Evolutionary conservation across 1,284 basidiomycete species (phyloP).

Genomic region (Marasmius fiardii): DNA sequence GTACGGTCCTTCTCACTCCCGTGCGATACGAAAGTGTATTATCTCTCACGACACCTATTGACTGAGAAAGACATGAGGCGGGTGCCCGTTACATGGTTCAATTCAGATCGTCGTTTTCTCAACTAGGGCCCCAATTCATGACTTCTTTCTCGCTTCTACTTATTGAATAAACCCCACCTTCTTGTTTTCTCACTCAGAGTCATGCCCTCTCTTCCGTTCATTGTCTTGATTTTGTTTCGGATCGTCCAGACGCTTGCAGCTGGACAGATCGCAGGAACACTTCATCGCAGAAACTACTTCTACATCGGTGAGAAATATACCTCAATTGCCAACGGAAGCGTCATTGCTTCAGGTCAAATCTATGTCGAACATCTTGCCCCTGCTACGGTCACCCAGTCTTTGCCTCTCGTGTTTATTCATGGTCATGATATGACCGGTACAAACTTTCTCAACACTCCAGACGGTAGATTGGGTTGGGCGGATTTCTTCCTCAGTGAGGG

Average conservation of each 20-base stretch:
- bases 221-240: conserved; percentile 31
- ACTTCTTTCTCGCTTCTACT: too few relatives aligned
- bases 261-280: conserved; percentile 20
- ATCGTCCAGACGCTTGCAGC: conserved; percentile 16
- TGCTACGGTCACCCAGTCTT: conserved; percentile 28
- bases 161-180: too few relatives aligned
- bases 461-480: conserved; percentile 46
- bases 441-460: conserved; percentile 46
- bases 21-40: too few relatives aligned
- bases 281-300: conserved; percentile 41
- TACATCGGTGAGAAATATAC: conserved; percentile 41
- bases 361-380: conserved; percentile 47
- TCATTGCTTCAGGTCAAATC: conserved; percentile 37
- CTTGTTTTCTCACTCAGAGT: conserved; percentile 7
- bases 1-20: too few relatives aligned
- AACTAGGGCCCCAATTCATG: too few relatives aligned
- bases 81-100: too few relatives aligned
- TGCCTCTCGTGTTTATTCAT: conserved; percentile 42
- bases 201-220: conserved; percentile 21
- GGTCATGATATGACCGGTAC: conserved; percentile 48
- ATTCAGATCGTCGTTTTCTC: too few relatives aligned
- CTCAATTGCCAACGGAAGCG: conserved; percentile 20
- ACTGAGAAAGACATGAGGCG: too few relatives aligned
- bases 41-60: too few relatives aligned
- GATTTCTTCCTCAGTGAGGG: conserved; percentile 45